A percentile compares a stretch with the other conserved stretches of the same genome.
Evolutionary conservation across 73 alveolate species (phyloP).

Genomic region (Uronychia setigera): DNA sequence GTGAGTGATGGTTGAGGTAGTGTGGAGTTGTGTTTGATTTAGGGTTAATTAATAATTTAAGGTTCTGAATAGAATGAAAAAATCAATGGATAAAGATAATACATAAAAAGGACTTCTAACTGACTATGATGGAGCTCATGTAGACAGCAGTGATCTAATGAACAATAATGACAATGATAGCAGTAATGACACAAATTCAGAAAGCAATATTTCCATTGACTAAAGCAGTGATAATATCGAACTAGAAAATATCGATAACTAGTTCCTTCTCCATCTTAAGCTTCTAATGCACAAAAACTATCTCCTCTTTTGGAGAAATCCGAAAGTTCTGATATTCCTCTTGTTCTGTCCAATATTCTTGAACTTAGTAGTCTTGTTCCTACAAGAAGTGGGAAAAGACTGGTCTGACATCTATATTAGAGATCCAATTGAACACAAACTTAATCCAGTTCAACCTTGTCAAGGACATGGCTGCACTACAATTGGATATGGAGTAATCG

Average conservation of each 20-base stretch:
- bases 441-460: slow-evolving; percentile 48
- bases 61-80: background rate
- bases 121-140: background rate
- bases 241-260: background rate
- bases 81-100: background rate
- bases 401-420: slow-evolving; percentile 32
- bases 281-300: slow-evolving; percentile 41
- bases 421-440: slow-evolving; percentile 44
- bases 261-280: slow-evolving; percentile 22
- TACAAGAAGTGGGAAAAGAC: slow-evolving; percentile 54
- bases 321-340: slow-evolving; percentile 41
- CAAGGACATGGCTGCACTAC: slow-evolving; percentile 68
- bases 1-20: no score
- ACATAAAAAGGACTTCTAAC: background rate
- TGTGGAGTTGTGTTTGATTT: no score
- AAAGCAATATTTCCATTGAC: background rate
- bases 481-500: slow-evolving; percentile 76
- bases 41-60: no score
- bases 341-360: slow-evolving; percentile 63
- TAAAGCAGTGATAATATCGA: background rate
- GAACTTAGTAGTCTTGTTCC: slow-evolving; percentile 42
- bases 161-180: background rate
- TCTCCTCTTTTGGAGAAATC: slow-evolving; percentile 27
- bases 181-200: background rate
- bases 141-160: background rate